Conservation (phyloP, 495 filamentous ascomycete genomes). For the Talaromyces liani region DNA sequence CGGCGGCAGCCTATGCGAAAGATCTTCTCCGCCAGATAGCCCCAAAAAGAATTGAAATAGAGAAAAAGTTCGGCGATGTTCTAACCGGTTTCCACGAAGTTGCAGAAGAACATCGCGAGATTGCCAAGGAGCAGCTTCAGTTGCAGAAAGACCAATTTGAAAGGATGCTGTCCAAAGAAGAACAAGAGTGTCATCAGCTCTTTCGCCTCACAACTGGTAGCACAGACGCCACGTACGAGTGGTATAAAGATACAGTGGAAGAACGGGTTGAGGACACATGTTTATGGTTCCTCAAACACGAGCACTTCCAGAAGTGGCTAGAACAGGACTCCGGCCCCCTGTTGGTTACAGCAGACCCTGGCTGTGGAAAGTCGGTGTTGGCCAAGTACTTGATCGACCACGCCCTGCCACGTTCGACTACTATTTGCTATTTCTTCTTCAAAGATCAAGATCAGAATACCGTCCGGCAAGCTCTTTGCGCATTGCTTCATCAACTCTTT, state of each 20-base stretch:
- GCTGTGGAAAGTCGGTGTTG: slow-evolving; percentile 36
- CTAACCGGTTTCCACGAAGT: not conserved
- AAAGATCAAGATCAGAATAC: slow-evolving; percentile 16
- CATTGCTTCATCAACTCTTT: slow-evolving; percentile 32
- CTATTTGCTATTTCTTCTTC: slow-evolving; percentile 31
- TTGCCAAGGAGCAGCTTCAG: no score
- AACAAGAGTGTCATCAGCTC: not conserved
- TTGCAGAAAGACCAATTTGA: not conserved
- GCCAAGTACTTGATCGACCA: slow-evolving; percentile 25
- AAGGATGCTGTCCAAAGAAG: not conserved
- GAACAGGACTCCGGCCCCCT: slow-evolving; percentile 20
- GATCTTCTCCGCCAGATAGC: slow-evolving; percentile 8
- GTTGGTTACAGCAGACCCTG: slow-evolving; percentile 36
- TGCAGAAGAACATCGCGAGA: not conserved
- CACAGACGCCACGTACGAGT: not conserved
- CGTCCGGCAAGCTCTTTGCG: slow-evolving; percentile 21
- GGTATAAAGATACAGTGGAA: not conserved
- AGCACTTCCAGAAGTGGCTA: slow-evolving; percentile 22
- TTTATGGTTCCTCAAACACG: slow-evolving; percentile 28
- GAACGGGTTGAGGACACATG: slow-evolving; percentile 20
- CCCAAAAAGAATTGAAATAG: slow-evolving; percentile 5
- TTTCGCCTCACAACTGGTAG: not conserved
- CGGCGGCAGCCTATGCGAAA: slow-evolving; percentile 17
- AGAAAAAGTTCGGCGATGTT: slow-evolving; percentile 5
- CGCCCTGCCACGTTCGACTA: slow-evolving; percentile 10